These are phyloP conservation scores for Begonia peltatifolia DNA, from an alignment of 306 rosid species.

Conservation along the genomic window DNA sequence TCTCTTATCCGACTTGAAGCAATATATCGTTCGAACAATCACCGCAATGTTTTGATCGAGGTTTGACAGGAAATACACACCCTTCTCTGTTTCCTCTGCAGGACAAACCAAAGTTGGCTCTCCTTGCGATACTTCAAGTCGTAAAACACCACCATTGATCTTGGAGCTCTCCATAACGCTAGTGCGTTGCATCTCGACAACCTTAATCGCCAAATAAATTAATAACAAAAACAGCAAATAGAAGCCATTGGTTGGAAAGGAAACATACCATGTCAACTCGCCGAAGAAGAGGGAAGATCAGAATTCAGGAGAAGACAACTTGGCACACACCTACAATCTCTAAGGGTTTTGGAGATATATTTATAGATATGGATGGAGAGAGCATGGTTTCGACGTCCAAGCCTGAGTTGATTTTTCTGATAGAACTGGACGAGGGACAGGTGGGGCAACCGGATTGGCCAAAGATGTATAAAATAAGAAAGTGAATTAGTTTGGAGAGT, in stretches of 20 bases:
- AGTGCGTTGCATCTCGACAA: not conserved
- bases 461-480: not conserved
- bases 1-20: constrained; percentile 33
- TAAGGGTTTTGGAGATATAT: not conserved
- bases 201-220: not conserved
- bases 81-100: constrained; percentile 41
- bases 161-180: not conserved
- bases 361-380: not conserved
- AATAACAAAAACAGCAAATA: not conserved
- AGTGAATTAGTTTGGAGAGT: not conserved
- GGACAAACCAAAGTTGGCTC: constrained; percentile 42
- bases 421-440: not conserved
- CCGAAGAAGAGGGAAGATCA: not conserved
- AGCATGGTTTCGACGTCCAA: no score
- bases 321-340: not conserved
- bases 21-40: constrained; percentile 46
- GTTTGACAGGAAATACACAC: constrained; percentile 59
- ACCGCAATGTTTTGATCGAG: constrained; percentile 71
- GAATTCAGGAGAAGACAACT: not conserved
- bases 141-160: not conserved
- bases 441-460: not conserved
- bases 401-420: not conserved
- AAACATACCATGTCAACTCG: not conserved
- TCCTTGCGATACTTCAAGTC: constrained; percentile 34
- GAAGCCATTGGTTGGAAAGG: not conserved